Base-by-base conservation (phyloP, 176 grass and related monocot genomes). In the Puccinellia tenuiflora region DNA sequence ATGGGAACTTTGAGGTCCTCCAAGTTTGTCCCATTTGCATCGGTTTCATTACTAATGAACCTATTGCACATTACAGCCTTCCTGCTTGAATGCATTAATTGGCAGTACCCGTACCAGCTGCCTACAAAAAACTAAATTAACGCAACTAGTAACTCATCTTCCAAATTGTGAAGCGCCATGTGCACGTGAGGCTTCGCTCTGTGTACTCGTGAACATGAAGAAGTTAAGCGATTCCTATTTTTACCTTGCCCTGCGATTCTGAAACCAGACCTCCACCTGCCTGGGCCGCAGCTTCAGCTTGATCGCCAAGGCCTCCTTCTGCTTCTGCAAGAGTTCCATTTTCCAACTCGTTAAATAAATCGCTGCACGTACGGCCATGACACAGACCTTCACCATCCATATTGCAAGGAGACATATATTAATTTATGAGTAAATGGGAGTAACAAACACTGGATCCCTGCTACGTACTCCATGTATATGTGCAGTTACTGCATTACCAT, bases 241-340 rank as follows among this genome's bases (percentile, higher is more conserved):
- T 83, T 84, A 99, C 96, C 96, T 93, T 82, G 96, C 96, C 88
- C 96, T 91, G 69, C 93, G 96, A 85, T 99, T 99, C 81, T 99
- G 96, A 65, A 96, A 99, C 96, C 96, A 99, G 51, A 99, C 96
- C 86, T 99, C 96, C 80, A 99, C 96, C 55, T 99, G 96, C 83
- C 96, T 88, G 48, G 91, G 91, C 75, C 89, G 75, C 81, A 99
- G 88, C 91, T 90, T 85, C 89, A 99, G 87, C 80, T 96, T 99
- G 80, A 81, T 73, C 10, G 96, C 93, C 84, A 99, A 81, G 63
- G 93, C 87, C 81, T 94, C 96, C 89, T 99, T 99, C 55, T 99
- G 96, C 73, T 90, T 99, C 96, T 99, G 96, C 88, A 88, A 74
- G 10, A 25, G 84, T 82, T 75, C 54, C 78, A 79, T 90, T 97